A percentile compares a stretch with the other conserved stretches of the same genome.
phyloP scores from a whole-genome alignment of 2,329 filamentous ascomycete genomes.

The Colletotrichum tropicale region DNA sequence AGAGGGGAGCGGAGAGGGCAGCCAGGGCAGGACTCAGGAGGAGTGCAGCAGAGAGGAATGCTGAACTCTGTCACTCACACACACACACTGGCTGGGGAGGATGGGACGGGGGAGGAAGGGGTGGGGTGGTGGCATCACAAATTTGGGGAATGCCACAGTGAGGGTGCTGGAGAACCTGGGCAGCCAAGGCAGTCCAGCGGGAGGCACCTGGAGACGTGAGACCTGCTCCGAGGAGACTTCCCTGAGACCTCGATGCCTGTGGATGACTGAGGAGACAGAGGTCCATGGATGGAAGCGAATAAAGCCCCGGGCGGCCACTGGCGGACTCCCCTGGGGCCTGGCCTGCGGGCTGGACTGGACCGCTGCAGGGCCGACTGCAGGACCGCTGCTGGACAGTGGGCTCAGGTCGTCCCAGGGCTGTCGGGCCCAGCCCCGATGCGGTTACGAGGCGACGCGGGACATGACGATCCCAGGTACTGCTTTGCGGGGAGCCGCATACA shows the following conservation, averaged over 20 bases:
- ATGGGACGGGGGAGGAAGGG: background rate
- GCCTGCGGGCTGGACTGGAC: background rate
- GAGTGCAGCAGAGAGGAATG: background rate
- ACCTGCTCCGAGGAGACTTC: background rate
- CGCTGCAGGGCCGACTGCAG: background rate
- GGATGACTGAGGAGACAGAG: background rate
- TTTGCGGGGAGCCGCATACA: background rate
- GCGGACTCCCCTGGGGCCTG: background rate
- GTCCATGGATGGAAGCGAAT: background rate
- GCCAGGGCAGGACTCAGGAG: background rate
- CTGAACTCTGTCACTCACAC: background rate
- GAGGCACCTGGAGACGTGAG: background rate
- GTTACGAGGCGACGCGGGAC: background rate
- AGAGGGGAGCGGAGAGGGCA: background rate
- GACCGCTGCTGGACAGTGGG: background rate
- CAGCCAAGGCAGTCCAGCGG: background rate
- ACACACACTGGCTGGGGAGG: background rate
- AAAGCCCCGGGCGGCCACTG: background rate
- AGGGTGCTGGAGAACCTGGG: background rate
- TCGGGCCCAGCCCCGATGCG: background rate
- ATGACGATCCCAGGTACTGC: background rate
- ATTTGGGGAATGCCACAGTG: background rate
- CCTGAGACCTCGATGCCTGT: background rate
- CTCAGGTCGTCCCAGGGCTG: background rate
- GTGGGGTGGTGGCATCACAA: slow-evolving; percentile 13